Conservation (phyloP, 2,329 filamentous ascomycete species). For the Mariannaea sp. region DNA sequence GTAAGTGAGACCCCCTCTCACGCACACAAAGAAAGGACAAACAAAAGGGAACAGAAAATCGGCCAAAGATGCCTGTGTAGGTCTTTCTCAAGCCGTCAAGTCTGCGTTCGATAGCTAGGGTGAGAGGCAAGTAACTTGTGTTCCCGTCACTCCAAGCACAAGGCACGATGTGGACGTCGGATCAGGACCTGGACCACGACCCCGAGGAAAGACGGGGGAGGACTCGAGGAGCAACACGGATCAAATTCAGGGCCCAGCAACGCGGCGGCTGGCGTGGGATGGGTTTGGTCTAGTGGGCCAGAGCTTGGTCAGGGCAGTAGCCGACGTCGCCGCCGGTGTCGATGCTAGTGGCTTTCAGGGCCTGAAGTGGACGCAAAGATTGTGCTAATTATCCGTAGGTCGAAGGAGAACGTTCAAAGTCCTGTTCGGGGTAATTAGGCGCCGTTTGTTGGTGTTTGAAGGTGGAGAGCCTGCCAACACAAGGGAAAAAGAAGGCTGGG, state of each 20-base stretch:
- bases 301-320: constrained; percentile 13
- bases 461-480: background rate
- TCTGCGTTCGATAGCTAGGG: constrained; percentile 27
- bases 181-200: constrained; percentile 24
- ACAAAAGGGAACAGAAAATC: constrained; percentile 37
- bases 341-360: constrained; percentile 26
- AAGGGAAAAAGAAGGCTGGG: background rate
- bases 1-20: constrained; percentile 37
- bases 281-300: constrained; percentile 16
- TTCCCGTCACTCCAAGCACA: constrained; percentile 20
- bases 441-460: constrained; percentile 15
- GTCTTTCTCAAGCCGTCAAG: constrained; percentile 28
- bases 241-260: constrained; percentile 30
- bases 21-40: no score
- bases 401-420: background rate
- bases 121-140: constrained; percentile 22
- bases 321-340: constrained; percentile 18
- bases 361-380: constrained; percentile 10
- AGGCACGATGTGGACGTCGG: constrained; percentile 35
- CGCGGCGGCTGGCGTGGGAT: constrained; percentile 21
- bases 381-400: background rate
- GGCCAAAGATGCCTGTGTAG: constrained; percentile 10
- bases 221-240: constrained; percentile 23
- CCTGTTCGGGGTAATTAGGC: background rate
- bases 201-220: constrained; percentile 7